Percentiles rank a stretch among this genome's conserved stretches.
Conservation (phyloP, 2,329 filamentous ascomycete genomes). For the Tolypocladium amazonense region DNA sequence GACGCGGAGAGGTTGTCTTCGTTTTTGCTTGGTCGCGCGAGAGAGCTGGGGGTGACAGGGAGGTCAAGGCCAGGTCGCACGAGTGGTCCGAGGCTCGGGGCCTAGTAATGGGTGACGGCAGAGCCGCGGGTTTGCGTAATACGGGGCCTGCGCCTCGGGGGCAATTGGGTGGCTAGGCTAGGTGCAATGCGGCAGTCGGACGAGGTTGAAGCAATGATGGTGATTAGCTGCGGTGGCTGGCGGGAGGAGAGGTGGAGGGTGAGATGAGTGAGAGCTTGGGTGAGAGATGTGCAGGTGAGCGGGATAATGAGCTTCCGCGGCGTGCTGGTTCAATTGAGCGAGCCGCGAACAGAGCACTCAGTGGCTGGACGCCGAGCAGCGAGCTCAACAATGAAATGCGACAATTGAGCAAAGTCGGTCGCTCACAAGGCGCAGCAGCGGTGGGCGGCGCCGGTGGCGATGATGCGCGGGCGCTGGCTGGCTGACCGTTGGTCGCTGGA, state of each 20-base stretch:
- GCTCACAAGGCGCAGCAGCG: background rate
- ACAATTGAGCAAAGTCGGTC: background rate
- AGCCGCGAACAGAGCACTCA: background rate
- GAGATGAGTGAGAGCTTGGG: background rate
- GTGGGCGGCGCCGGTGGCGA: background rate
- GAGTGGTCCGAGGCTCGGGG: slow-evolving; percentile 10
- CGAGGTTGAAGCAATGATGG: background rate
- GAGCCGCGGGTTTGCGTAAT: slow-evolving; percentile 13
- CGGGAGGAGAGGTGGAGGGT: background rate
- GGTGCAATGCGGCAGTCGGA: slow-evolving; percentile 3
- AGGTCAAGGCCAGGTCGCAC: slow-evolving; percentile 11
- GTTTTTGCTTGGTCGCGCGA: slow-evolving; percentile 8
- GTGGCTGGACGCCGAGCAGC: background rate
- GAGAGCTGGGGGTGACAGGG: slow-evolving; percentile 7
- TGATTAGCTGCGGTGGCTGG: slow-evolving; percentile 2
- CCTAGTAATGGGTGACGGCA: slow-evolving; percentile 6
- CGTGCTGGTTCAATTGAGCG: background rate
- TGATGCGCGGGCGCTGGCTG: slow-evolving; percentile 1
- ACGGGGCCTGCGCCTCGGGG: slow-evolving; percentile 8
- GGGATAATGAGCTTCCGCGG: background rate
- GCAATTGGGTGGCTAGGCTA: slow-evolving; percentile 1
- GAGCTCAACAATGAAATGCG: background rate
- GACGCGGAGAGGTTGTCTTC: slow-evolving; percentile 9
- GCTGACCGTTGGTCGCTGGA: background rate
- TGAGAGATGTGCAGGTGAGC: background rate